These are phyloP conservation scores for Rubroboletus satanas DNA, from an alignment of 768 basidiomycete genomes.

Conservation along the genomic window DNA sequence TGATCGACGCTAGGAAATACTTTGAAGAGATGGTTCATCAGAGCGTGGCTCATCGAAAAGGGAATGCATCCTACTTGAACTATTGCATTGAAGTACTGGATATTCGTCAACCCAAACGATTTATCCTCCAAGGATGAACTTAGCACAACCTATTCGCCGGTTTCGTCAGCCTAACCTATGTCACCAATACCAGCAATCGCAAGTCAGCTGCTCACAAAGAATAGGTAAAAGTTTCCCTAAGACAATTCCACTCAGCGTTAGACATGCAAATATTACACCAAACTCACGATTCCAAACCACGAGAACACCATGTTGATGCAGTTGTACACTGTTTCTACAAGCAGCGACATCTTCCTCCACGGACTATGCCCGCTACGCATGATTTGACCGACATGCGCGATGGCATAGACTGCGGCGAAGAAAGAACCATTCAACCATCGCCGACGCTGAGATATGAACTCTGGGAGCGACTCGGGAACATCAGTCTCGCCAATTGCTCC, in stretches of 20 bases:
- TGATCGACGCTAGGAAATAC: slow-evolving; percentile 80
- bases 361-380: slow-evolving; percentile 57
- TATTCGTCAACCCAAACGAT: slow-evolving; percentile 58
- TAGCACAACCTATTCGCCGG: slow-evolving; percentile 60
- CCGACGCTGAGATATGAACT: slow-evolving; percentile 90
- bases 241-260: neutral
- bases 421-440: slow-evolving; percentile 92
- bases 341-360: slow-evolving; percentile 65
- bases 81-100: slow-evolving; percentile 71
- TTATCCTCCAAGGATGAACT: slow-evolving; percentile 83
- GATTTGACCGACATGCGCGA: slow-evolving; percentile 59
- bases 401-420: slow-evolving; percentile 91
- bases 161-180: neutral
- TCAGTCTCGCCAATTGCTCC: slow-evolving; percentile 91
- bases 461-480: slow-evolving; percentile 87
- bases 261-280: neutral
- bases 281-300: slow-evolving; percentile 87
- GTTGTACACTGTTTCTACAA: slow-evolving; percentile 84
- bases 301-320: slow-evolving; percentile 83
- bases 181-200: neutral
- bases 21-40: slow-evolving; percentile 27
- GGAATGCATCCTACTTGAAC: slow-evolving; percentile 51
- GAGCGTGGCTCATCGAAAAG: neutral
- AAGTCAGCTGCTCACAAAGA: slow-evolving; percentile 62
- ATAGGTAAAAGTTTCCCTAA: slow-evolving; percentile 92